Base-by-base conservation (phyloP, 257 asterid species). In the Salvia rosmarinus region DNA sequence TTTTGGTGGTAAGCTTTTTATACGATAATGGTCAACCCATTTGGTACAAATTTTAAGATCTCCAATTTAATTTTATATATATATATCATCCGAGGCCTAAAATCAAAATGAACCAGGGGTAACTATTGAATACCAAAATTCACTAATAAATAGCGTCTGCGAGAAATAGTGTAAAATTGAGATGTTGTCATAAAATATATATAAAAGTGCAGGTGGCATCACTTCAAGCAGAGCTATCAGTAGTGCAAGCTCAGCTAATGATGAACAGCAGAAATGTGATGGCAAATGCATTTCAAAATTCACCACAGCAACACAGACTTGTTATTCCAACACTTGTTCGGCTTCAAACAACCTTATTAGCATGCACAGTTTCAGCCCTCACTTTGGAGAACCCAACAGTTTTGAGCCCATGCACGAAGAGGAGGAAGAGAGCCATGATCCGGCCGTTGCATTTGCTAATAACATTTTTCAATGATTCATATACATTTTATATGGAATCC, bases 241-340 rank as follows among this genome's bases (percentile, higher is more conserved):
- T 81, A 82, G 98, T 90, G 70, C 96, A 93, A 73, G 79, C 81
- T 14, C 91, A 90, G 76, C 67, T 93, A 7, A 83, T 90, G 59
- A 83, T 90, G 59, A 93, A 83, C 83, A 89, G 81, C 75, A 85
- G 90, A 69, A 75, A 74, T 60, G 84, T 87, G 16, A 39, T 88
- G 82, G 91, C 85, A 64, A 86, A 81, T 67, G 88, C 88, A n/a
- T 77, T 85, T 55, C 89, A 87, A 4, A 80, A 39, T 68, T 55
- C 88, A 21, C 82, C 82, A 9, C 76, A 47, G 0, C 80, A 63
- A 3, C 85, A 70, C 67, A 49, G 5, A 90, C 88, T 42, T 82
- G 92, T 17, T 88, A 85, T 57, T 89, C 96, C 28, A 87, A 82
- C 76, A 75, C 88, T 2, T 85, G 96, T 3, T 83, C 96, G 0